Percentiles rank a stretch among this genome's conserved stretches.
phyloP scores from a whole-genome alignment of 1,139 yeast species.

The Protomyces gravidus region DNA sequence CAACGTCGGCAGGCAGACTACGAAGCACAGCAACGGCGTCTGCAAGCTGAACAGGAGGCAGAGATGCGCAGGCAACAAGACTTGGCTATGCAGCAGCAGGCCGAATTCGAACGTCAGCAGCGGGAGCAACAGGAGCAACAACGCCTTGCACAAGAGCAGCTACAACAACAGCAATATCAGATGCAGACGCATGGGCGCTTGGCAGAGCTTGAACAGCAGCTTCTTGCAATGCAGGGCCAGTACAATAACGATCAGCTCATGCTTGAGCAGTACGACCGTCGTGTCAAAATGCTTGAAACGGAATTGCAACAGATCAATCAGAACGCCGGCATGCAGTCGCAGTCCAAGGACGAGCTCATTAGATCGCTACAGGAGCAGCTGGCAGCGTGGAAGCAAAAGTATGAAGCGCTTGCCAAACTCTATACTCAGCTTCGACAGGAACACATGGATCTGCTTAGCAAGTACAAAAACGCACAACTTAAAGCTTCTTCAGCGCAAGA shows the following conservation, averaged over 20 bases:
- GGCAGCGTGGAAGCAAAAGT: conserved; percentile 74
- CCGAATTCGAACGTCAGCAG: conserved; percentile 64
- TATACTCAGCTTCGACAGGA: conserved; percentile 91
- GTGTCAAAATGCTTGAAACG: conserved; percentile 76
- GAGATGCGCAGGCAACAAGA: conserved; percentile 48
- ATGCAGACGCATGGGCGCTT: conserved; percentile 75
- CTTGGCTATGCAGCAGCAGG: conserved; percentile 57
- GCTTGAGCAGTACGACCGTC: conserved; percentile 79
- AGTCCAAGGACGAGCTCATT: conserved; percentile 72
- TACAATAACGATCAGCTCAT: conserved; percentile 81
- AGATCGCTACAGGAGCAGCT: conserved; percentile 70
- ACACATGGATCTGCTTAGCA: conserved; percentile 72
- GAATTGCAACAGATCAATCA: conserved; percentile 62
- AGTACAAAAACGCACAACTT: conserved; percentile 78
- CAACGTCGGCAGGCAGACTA: conserved; percentile 44
- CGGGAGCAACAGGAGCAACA: conserved; percentile 67
- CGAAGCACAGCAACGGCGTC: conserved; percentile 52
- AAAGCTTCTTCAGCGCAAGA: conserved; percentile 92
- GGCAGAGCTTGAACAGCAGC: conserved; percentile 76
- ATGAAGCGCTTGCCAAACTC: conserved; percentile 82
- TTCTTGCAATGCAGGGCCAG: conserved; percentile 70
- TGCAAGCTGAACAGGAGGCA: conserved; percentile 40
- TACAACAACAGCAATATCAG: conserved; percentile 64
- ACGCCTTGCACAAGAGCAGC: conserved; percentile 69
- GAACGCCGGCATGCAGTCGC: conserved; percentile 69